Evolutionary conservation across 768 basidiomycete species (phyloP).

Genomic region (Botryobasidium botryosum): DNA sequence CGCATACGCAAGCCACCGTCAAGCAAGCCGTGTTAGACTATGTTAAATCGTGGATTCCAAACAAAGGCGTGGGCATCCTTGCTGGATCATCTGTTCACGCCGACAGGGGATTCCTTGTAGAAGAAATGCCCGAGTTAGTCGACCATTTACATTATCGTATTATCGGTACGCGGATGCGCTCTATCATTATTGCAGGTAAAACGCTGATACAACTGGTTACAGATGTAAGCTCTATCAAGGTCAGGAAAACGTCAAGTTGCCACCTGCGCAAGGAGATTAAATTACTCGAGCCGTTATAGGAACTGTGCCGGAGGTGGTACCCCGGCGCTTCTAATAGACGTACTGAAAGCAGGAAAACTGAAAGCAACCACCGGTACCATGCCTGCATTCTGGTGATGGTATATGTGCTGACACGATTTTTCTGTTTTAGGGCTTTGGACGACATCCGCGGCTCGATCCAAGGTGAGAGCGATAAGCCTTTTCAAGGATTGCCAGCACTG

Average conservation of each 20-base stretch:
- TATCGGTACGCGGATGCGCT: conserved; percentile 25
- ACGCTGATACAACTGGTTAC: not conserved
- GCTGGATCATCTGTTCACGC: conserved; percentile 81
- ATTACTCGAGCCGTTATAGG: conserved; percentile 27
- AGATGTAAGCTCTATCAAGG: conserved; percentile 82
- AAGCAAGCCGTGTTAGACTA: conserved; percentile 47
- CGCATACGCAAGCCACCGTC: conserved; percentile 43
- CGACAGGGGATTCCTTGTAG: conserved; percentile 52
- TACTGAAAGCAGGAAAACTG: conserved; percentile 16
- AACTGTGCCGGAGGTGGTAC: conserved; percentile 61
- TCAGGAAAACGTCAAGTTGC: no score
- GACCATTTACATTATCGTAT: conserved; percentile 33
- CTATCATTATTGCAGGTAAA: not conserved
- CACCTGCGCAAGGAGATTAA: not conserved
- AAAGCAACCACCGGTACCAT: conserved; percentile 44
- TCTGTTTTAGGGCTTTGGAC: conserved; percentile 45
- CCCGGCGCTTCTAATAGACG: conserved; percentile 19
- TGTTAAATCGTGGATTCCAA: conserved; percentile 73
- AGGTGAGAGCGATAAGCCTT: conserved; percentile 26
- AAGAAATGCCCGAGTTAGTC: conserved; percentile 65
- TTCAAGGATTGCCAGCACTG: not conserved
- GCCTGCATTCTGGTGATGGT: conserved; percentile 2
- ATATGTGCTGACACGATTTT: not conserved
- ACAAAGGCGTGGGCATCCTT: conserved; percentile 41
- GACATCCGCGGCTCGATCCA: conserved; percentile 64